phyloP scores from a whole-genome alignment of 2,329 filamentous ascomycete genomes.

The Verticillium longisporum region DNA sequence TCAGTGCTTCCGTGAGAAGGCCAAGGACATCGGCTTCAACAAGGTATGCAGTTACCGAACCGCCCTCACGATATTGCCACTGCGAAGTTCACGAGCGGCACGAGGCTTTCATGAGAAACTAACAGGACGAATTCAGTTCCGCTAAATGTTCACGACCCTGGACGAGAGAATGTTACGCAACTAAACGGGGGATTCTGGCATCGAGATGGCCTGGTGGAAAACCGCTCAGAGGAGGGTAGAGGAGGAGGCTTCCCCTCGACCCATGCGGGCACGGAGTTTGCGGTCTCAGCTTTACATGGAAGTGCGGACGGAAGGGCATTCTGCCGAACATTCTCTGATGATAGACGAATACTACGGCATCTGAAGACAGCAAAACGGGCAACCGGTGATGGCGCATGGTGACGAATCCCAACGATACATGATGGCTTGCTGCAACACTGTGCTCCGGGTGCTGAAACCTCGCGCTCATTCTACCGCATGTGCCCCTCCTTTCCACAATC shows the following conservation, averaged over 20 bases:
- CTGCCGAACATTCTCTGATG: conserved; percentile 32
- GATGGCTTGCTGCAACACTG: neutral
- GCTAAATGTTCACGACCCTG: conserved; percentile 21
- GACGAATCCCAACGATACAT: neutral
- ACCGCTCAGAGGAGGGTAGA: conserved; percentile 20
- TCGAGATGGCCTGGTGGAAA: conserved; percentile 18
- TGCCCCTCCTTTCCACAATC: no score
- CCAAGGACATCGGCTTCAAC: conserved; percentile 65
- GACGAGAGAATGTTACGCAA: conserved; percentile 7
- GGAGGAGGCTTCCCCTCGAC: conserved; percentile 30
- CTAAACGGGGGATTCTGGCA: conserved; percentile 9
- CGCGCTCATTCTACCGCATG: no score
- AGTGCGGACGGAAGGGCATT: conserved; percentile 30
- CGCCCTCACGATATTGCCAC: neutral
- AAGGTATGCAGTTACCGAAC: conserved; percentile 43
- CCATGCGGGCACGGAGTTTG: conserved; percentile 30
- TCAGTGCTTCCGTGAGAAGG: conserved; percentile 73
- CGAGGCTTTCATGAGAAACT: conserved; percentile 9
- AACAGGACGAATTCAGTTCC: conserved; percentile 21
- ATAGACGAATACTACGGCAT: conserved; percentile 37
- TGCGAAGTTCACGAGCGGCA: neutral
- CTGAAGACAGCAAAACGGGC: neutral
- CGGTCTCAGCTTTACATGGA: conserved; percentile 28
- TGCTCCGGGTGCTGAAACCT: neutral
- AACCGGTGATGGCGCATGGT: neutral